Evolutionary conservation across 148 eudicot species (phyloP), one percentile per base, ranked within the genome.

Genomic region (Drosera capensis): DNA sequence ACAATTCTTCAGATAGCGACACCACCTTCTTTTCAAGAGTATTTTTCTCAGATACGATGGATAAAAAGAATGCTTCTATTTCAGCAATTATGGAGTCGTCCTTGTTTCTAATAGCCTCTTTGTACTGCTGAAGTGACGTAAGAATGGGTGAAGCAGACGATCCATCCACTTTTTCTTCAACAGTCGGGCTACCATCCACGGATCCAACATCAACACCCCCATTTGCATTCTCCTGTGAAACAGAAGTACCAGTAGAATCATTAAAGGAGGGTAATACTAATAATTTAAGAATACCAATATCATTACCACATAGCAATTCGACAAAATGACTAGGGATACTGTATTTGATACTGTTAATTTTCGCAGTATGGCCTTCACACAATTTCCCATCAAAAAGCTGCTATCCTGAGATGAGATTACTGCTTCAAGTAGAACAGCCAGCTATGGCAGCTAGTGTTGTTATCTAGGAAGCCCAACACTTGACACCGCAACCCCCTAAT

Each of bases 11-110:
- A 8, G 75, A 63, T 35, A 81, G 45, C 26, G 65, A 44, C 4
- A 57, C 60, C 58, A 82, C 57, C 68, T 75, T 75, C 9, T 40
- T 70, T 45, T 73, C 79, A 26, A 78, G 60, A 37, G 51, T 48
- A 25, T 47, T 43, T 45, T 75, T 86, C 63, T 79, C 87, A 25
- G 68, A 75, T 68, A 75, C 85, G 50, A 86, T 54, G 50, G 84
- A 63, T 47, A 62, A 67, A 9, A 86, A 63, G 46, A 73, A 64
- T 23, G 72, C 56, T 56, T 82, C 87, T 23, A 82, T 38, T 23
- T 82, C 84, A 28, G 71, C 52, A 38, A 71, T 17, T 73, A 67
- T 75, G 24, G 72, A 52, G 51, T 75, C 87, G 14, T 86, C 79
- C 8, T 69, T 65, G 47, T 55, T 70, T 48, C 49, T 62, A 49